Conservation (phyloP, 129 eudicot genomes). For the Artemisia annua region DNA sequence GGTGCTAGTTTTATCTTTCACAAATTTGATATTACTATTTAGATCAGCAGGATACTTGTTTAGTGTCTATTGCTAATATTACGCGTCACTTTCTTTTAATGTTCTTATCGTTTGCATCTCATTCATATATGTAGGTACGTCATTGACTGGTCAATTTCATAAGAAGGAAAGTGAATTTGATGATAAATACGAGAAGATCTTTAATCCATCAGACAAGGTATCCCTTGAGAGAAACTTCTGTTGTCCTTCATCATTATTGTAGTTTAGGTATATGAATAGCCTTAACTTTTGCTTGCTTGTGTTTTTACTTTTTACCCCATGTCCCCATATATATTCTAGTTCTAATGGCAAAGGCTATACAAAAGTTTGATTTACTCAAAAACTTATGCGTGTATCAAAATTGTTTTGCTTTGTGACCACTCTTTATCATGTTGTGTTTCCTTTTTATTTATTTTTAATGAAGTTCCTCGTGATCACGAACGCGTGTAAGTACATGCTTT, state of each 20-base stretch:
- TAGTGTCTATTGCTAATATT: background rate
- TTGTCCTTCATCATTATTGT: background rate
- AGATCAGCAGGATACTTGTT: background rate
- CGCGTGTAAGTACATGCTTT: too few species aligned
- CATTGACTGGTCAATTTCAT: constrained; percentile 50
- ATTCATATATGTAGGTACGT: constrained; percentile 51
- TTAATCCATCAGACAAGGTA: constrained; percentile 69
- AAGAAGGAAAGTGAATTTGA: constrained; percentile 71
- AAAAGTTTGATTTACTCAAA: too few species aligned
- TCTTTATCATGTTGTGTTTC: too few species aligned
- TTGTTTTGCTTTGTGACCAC: too few species aligned
- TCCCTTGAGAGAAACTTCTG: constrained; percentile 5
- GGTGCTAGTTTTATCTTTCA: constrained; percentile 40
- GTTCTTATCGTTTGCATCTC: constrained; percentile 6
- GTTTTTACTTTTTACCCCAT: too few species aligned
- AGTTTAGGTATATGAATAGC: background rate
- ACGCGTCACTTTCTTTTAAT: too few species aligned
- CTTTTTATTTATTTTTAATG: background rate
- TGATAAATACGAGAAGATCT: constrained; percentile 54
- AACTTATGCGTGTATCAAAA: too few species aligned
- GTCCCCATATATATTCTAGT: too few species aligned
- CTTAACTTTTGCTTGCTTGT: background rate
- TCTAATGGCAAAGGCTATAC: too few species aligned
- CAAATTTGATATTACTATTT: constrained; percentile 5
- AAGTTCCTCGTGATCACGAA: too few species aligned